phyloP scores from a whole-genome alignment of 257 asterid species.

The Plantago ovata region DNA sequence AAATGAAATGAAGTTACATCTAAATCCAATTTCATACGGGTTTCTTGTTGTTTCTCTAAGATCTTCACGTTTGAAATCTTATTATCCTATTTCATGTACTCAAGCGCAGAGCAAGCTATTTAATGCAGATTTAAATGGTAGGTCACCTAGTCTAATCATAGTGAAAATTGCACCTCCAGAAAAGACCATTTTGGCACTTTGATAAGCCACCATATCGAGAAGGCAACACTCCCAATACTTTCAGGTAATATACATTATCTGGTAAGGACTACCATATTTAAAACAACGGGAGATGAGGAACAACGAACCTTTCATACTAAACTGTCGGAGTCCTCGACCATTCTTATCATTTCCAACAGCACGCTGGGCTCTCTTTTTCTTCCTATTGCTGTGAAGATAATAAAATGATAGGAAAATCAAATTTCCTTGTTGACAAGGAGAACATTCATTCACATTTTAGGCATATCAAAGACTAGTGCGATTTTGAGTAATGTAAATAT shows the following conservation, averaged over 20 bases:
- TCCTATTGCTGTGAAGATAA: constrained; percentile 53
- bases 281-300: constrained; percentile 9
- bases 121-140: too few species aligned
- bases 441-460: background rate
- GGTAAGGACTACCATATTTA: background rate
- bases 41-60: background rate
- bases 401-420: constrained; percentile 9
- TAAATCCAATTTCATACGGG: background rate
- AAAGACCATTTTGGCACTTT: too few species aligned
- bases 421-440: background rate
- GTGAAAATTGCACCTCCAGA: too few species aligned
- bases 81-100: too few species aligned
- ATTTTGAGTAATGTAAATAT: constrained; percentile 3
- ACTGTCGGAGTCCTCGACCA: constrained; percentile 98
- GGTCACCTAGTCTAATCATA: too few species aligned
- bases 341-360: constrained; percentile 85
- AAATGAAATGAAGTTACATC: background rate
- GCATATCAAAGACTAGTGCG: constrained; percentile 3
- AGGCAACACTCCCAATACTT: constrained; percentile 1
- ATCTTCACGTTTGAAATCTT: background rate
- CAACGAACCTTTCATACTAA: constrained; percentile 95
- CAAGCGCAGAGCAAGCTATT: too few species aligned
- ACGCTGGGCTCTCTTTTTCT: constrained; percentile 96
- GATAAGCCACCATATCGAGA: background rate
- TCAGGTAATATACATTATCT: constrained; percentile 1